Evolutionary conservation across 345 rosid species (phyloP).

Genomic region (Barbarea vulgaris): DNA sequence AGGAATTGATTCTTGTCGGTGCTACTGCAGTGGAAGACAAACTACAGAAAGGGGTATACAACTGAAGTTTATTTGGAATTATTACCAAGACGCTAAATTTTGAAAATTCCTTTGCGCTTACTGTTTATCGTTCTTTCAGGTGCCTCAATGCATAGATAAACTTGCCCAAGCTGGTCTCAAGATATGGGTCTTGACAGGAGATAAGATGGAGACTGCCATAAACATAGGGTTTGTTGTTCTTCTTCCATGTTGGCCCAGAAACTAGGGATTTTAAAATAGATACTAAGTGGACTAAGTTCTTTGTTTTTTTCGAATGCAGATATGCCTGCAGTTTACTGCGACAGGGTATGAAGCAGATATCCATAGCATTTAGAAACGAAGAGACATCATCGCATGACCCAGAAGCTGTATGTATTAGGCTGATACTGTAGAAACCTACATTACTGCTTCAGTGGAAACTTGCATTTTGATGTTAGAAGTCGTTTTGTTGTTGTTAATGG

Average conservation of each 20-base stretch:
- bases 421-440: slow-evolving; percentile 19
- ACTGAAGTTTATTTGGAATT: slow-evolving; percentile 7
- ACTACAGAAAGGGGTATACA: slow-evolving; percentile 71
- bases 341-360: slow-evolving; percentile 71
- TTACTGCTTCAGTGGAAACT: slow-evolving; percentile 9
- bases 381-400: slow-evolving; percentile 34
- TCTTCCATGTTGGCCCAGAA: neutral
- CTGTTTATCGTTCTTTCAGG: slow-evolving; percentile 43
- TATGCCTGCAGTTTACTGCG: slow-evolving; percentile 77
- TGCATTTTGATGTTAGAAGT: slow-evolving; percentile 14
- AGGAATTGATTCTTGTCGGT: slow-evolving; percentile 65
- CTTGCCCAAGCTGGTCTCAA: slow-evolving; percentile 83
- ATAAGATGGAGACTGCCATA: slow-evolving; percentile 83
- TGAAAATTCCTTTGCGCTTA: slow-evolving; percentile 6
- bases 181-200: slow-evolving; percentile 88
- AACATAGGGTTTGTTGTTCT: slow-evolving; percentile 59
- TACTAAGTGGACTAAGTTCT: slow-evolving; percentile 31
- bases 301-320: slow-evolving; percentile 46
- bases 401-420: slow-evolving; percentile 37
- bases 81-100: slow-evolving; percentile 5
- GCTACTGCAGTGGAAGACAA: slow-evolving; percentile 80
- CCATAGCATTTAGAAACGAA: slow-evolving; percentile 25
- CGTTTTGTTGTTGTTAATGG: slow-evolving; percentile 24
- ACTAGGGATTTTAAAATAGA: neutral
- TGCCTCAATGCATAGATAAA: slow-evolving; percentile 83